phyloP scores from a whole-genome alignment of 2,329 filamentous ascomycete genomes.

The Fusarium citri region DNA sequence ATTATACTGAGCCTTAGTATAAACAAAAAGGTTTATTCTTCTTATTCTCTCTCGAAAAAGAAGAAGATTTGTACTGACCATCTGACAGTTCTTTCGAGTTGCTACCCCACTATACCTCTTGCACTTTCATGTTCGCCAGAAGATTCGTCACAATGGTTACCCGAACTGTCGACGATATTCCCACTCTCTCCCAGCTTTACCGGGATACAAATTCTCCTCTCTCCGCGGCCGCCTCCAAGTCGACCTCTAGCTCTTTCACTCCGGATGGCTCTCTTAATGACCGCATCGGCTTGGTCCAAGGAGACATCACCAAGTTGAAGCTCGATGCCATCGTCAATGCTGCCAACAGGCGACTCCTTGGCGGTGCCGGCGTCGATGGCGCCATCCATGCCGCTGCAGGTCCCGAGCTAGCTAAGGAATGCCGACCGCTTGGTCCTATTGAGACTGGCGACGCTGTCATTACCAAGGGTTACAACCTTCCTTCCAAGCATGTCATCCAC shows the following conservation, averaged over 20 bases:
- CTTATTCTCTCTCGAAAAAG: background rate
- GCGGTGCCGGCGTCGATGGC: conserved; percentile 91
- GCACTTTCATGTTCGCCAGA: conserved; percentile 36
- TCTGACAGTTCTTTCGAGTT: background rate
- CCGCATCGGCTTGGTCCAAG: conserved; percentile 75
- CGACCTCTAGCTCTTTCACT: conserved; percentile 15
- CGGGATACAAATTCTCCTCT: conserved; percentile 27
- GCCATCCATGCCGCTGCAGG: conserved; percentile 90
- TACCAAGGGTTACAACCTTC: conserved; percentile 80
- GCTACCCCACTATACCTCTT: background rate
- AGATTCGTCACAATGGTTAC: conserved; percentile 45
- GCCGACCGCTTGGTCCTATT: conserved; percentile 77
- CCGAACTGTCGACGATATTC: conserved; percentile 64
- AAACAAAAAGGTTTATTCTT: background rate
- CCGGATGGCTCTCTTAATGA: conserved; percentile 71
- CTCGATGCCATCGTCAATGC: conserved; percentile 93
- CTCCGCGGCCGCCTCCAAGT: conserved; percentile 3
- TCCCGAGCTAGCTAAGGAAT: conserved; percentile 74
- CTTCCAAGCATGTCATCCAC: conserved; percentile 85
- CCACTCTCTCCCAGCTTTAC: conserved; percentile 75
- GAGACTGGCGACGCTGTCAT: conserved; percentile 84
- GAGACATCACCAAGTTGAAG: conserved; percentile 83
- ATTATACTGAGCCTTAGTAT: background rate
- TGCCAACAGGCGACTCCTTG: conserved; percentile 81
- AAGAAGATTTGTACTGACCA: background rate